These are phyloP conservation scores for Irpex sp. DNA, from an alignment of 1,284 basidiomycete species.

Conservation along the genomic window DNA sequence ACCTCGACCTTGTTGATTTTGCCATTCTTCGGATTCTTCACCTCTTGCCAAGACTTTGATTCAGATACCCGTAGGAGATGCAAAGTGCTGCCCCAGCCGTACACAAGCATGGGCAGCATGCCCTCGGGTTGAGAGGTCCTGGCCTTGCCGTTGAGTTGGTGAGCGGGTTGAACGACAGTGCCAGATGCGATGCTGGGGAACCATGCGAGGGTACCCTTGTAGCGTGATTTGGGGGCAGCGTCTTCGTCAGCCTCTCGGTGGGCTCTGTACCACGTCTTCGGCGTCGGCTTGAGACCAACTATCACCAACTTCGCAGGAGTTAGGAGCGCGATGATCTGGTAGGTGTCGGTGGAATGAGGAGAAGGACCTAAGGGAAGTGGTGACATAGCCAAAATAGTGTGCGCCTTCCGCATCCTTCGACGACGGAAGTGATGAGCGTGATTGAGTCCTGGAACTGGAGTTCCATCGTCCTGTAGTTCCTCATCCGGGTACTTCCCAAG, in stretches of 20 bases:
- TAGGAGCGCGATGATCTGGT: constrained; percentile 83
- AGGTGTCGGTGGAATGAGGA: constrained; percentile 78
- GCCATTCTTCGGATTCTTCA: constrained; percentile 54
- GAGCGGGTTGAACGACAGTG: constrained; percentile 14
- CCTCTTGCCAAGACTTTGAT: constrained; percentile 46
- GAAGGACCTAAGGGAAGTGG: constrained; percentile 82
- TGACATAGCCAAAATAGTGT: constrained; percentile 73
- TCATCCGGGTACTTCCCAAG: constrained; percentile 86
- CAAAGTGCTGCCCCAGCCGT: constrained; percentile 76
- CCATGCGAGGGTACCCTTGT: constrained; percentile 74
- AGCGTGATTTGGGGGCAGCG: constrained; percentile 38
- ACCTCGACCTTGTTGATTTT: constrained; percentile 56
- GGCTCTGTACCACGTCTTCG: constrained; percentile 90
- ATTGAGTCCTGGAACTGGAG: constrained; percentile 8
- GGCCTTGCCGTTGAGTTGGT: constrained; percentile 28
- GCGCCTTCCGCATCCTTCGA: constrained; percentile 38
- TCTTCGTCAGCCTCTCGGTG: constrained; percentile 55
- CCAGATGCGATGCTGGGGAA: constrained; percentile 52
- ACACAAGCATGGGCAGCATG: constrained; percentile 67
- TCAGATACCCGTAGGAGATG: constrained; percentile 68
- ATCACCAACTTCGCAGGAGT: constrained; percentile 91
- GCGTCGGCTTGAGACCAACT: constrained; percentile 88
- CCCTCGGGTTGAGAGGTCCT: constrained; percentile 18
- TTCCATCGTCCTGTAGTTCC: constrained; percentile 18
- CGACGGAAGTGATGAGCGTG: constrained; percentile 25